A percentile compares a stretch with the other conserved stretches of the same genome.
phyloP scores from a whole-genome alignment of 1,139 yeast genomes.

The Candida pseudocylindracea region DNA sequence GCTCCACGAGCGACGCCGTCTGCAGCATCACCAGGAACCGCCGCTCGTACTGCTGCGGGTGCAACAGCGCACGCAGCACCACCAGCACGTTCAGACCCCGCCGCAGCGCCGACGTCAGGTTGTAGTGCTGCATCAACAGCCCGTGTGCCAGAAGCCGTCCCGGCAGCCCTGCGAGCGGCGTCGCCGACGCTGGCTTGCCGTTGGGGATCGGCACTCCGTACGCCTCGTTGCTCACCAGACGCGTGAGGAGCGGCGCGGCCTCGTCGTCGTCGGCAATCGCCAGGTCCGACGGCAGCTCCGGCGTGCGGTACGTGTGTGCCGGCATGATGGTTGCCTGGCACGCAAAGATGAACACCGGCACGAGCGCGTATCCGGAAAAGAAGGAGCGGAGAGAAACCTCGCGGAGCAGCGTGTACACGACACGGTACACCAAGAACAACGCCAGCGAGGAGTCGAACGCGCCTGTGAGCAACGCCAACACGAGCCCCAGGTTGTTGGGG shows the following conservation, averaged over 20 bases:
- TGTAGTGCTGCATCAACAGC: slow-evolving; percentile 19
- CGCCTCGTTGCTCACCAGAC: slow-evolving; percentile 16
- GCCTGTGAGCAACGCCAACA: slow-evolving; percentile 53
- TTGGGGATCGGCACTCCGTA: background rate
- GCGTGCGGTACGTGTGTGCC: slow-evolving; percentile 43
- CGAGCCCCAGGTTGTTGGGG: slow-evolving; percentile 48
- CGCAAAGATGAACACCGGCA: slow-evolving; percentile 50
- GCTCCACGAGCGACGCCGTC: slow-evolving; percentile 37
- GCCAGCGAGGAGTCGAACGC: slow-evolving; percentile 67
- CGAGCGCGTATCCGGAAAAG: slow-evolving; percentile 41
- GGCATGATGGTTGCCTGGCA: slow-evolving; percentile 76
- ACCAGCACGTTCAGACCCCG: slow-evolving; percentile 9
- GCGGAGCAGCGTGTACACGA: slow-evolving; percentile 24
- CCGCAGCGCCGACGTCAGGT: slow-evolving; percentile 18
- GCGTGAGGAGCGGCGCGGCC: slow-evolving; percentile 24
- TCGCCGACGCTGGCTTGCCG: no score
- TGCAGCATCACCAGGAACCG: slow-evolving; percentile 11
- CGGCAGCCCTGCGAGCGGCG: no score
- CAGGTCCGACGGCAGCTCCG: slow-evolving; percentile 42
- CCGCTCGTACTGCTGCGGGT: no score
- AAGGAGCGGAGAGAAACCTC: slow-evolving; percentile 22
- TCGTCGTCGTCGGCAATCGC: slow-evolving; percentile 55
- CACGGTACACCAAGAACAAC: slow-evolving; percentile 41
- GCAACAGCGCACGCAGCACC: slow-evolving; percentile 10
- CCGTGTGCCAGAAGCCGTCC: slow-evolving; percentile 4